These are phyloP conservation scores for Auxenochlorella pyrenoidosa DNA, from an alignment of 139 green algal genomes.

Conservation along the genomic window DNA sequence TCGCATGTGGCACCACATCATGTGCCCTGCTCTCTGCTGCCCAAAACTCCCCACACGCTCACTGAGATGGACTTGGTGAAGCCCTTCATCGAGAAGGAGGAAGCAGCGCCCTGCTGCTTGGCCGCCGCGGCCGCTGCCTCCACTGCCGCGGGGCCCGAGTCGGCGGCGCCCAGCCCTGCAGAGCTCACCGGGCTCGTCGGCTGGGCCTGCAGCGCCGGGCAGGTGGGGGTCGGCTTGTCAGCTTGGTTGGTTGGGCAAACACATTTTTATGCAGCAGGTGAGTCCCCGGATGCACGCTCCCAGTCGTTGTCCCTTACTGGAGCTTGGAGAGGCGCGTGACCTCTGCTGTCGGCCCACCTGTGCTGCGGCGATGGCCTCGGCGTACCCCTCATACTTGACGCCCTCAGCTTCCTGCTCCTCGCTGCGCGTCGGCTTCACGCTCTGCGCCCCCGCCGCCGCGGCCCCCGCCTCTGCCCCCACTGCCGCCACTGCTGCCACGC, in stretches of 20 bases:
- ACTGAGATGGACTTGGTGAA: conserved; percentile 10
- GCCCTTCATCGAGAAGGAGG: not conserved
- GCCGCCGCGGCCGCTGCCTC: not conserved
- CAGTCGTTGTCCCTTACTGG: too few relatives aligned
- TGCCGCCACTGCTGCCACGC: not conserved
- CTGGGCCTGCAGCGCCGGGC: not conserved
- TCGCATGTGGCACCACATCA: too few relatives aligned
- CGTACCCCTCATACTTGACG: conserved; percentile 54
- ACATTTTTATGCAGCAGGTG: too few relatives aligned
- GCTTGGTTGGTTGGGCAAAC: too few relatives aligned
- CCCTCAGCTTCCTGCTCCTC: conserved; percentile 28
- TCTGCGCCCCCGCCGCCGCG: not conserved
- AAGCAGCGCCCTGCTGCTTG: not conserved
- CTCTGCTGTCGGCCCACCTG: not conserved
- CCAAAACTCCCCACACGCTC: not conserved
- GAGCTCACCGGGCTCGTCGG: not conserved
- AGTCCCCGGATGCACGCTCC: too few relatives aligned
- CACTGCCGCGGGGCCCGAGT: not conserved
- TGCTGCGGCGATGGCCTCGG: conserved; percentile 36
- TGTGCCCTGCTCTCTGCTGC: too few relatives aligned
- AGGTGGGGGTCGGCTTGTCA: not conserved
- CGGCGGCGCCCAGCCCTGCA: not conserved
- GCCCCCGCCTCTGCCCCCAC: not conserved
- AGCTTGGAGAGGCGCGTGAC: too few relatives aligned
- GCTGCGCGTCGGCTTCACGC: not conserved